A percentile compares a stretch with the other conserved stretches of the same genome.
Evolutionary conservation across 495 filamentous ascomycete genomes (phyloP).

Genomic region (Podospora didyma): DNA sequence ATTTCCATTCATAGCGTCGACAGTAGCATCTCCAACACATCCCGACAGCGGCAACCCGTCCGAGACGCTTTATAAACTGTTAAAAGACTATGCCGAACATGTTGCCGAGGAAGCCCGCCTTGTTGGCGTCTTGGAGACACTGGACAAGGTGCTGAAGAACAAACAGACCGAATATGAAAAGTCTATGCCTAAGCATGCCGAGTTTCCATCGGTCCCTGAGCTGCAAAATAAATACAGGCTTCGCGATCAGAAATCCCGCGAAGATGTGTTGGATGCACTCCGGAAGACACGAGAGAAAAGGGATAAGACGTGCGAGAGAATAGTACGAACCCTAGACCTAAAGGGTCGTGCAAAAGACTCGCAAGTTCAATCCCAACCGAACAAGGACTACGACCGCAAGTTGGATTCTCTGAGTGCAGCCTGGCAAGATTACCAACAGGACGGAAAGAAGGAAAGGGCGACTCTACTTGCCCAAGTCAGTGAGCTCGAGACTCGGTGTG

Average conservation of each 20-base stretch:
- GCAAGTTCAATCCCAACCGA: not conserved
- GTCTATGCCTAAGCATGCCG: slow-evolving; percentile 17
- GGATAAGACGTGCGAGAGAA: not conserved
- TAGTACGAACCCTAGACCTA: not conserved
- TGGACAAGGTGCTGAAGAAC: slow-evolving; percentile 10
- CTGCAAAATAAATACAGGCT: slow-evolving; percentile 20
- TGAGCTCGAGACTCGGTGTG: not conserved
- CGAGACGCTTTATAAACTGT: not conserved
- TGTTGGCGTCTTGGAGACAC: slow-evolving; percentile 2
- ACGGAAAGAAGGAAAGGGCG: not conserved
- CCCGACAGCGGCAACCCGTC: not conserved
- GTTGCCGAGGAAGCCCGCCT: slow-evolving; percentile 1
- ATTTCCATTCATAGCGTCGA: not conserved
- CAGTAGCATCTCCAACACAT: not conserved
- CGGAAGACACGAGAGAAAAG: not conserved
- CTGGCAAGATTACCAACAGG: not conserved
- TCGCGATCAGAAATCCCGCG: slow-evolving; percentile 1
- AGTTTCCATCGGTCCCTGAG: slow-evolving; percentile 28
- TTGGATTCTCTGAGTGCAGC: not conserved
- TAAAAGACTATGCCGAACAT: not conserved
- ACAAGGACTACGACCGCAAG: not conserved
- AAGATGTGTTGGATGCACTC: not conserved
- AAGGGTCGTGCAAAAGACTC: not conserved
- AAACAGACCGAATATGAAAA: slow-evolving; percentile 23
- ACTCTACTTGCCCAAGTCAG: not conserved